These are phyloP conservation scores for Thamnidium elegans DNA, from an alignment of 192 early-diverging fungal genomes.

Conservation along the genomic window DNA sequence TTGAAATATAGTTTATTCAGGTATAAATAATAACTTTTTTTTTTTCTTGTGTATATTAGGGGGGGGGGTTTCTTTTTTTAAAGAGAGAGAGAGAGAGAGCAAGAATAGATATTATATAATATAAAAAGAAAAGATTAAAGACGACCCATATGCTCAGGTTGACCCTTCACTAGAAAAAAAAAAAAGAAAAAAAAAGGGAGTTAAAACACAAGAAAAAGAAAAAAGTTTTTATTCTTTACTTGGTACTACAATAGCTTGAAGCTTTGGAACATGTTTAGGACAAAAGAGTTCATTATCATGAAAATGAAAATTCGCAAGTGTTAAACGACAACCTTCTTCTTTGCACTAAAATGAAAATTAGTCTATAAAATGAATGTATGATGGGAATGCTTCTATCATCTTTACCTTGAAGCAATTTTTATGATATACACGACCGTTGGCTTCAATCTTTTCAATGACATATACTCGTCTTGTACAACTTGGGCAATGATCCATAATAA, in stretches of 20 bases:
- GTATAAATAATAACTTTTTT: too few relatives aligned
- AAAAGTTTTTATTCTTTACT: slow-evolving; percentile 1
- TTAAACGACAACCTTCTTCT: slow-evolving; percentile 26
- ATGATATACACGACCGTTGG: slow-evolving; percentile 20
- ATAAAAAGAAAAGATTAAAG: neutral
- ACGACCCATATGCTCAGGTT: slow-evolving; percentile 11
- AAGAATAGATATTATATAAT: too few relatives aligned
- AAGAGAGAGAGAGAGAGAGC: too few relatives aligned
- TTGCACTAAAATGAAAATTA: slow-evolving; percentile 7
- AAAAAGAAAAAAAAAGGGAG: neutral
- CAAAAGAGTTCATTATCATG: slow-evolving; percentile 9
- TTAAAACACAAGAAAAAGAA: neutral
- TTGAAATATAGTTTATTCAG: too few relatives aligned
- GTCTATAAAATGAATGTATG: neutral
- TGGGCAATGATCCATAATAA: slow-evolving; percentile 11
- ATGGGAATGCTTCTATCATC: too few relatives aligned
- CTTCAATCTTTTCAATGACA: slow-evolving; percentile 24
- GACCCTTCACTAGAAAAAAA: slow-evolving; percentile 1
- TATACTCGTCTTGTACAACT: slow-evolving; percentile 18
- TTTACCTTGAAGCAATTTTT: slow-evolving; percentile 23
- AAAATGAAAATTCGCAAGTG: slow-evolving; percentile 26
- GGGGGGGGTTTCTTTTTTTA: too few relatives aligned
- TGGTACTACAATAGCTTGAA: slow-evolving; percentile 16
- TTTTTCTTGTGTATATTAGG: too few relatives aligned
- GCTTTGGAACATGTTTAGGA: slow-evolving; percentile 28